phyloP scores from a whole-genome alignment of 2,329 filamentous ascomycete genomes.

The Verticillium albo-atrum region DNA sequence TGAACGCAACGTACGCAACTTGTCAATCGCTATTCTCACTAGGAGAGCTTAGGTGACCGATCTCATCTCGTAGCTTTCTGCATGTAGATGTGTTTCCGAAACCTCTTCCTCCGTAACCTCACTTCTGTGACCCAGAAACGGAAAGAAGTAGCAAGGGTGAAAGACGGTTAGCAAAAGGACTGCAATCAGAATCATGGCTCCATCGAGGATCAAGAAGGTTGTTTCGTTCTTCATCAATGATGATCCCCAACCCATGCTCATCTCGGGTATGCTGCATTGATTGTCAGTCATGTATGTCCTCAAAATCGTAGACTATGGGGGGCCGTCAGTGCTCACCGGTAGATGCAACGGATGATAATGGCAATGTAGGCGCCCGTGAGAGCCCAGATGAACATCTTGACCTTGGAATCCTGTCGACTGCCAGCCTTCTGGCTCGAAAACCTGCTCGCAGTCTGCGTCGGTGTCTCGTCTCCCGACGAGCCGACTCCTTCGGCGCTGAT shows the following conservation, averaged over 20 bases:
- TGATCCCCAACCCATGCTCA: slow-evolving; percentile 9
- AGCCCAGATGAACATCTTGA: slow-evolving; percentile 4
- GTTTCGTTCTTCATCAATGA: slow-evolving; percentile 11
- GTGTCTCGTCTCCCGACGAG: neutral
- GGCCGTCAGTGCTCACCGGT: slow-evolving; percentile 4
- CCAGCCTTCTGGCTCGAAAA: neutral
- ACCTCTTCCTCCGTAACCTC: neutral
- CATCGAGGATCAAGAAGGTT: slow-evolving; percentile 11
- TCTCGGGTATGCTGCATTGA: slow-evolving; percentile 3
- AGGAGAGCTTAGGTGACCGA: neutral
- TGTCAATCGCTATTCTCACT: no score
- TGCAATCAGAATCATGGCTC: slow-evolving; percentile 9
- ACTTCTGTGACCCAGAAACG: neutral
- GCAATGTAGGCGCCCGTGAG: slow-evolving; percentile 7
- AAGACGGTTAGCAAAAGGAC: slow-evolving; percentile 2
- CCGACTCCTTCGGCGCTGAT: neutral
- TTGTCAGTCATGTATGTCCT: neutral
- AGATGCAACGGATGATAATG: slow-evolving; percentile 11
- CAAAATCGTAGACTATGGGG: no score
- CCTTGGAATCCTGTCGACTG: neutral
- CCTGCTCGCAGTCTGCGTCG: neutral
- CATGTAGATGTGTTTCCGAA: neutral
- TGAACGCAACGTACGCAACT: no score
- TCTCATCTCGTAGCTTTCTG: neutral
- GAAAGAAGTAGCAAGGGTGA: slow-evolving; percentile 9